These are phyloP conservation scores for Suillus sp. DNA, from an alignment of 768 basidiomycete species.

Conservation along the genomic window DNA sequence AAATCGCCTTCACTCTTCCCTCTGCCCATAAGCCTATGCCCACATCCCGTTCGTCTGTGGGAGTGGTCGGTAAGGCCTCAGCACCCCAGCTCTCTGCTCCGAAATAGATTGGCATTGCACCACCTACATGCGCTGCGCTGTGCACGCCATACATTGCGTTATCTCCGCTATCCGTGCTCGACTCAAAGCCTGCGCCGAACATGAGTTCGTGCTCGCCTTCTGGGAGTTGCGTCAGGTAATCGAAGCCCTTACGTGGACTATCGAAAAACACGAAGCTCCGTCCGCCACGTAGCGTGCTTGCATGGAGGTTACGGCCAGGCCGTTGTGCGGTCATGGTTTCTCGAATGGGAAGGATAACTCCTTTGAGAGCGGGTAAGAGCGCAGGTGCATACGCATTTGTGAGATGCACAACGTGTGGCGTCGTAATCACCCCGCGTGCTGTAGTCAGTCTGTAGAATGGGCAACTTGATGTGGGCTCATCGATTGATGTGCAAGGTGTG, in stretches of 20 bases:
- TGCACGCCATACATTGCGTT: constrained; percentile 36
- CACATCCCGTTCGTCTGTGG: constrained; percentile 15
- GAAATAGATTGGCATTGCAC: constrained; percentile 59
- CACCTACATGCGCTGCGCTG: constrained; percentile 46
- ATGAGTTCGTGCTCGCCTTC: constrained; percentile 52
- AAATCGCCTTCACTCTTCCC: constrained; percentile 54
- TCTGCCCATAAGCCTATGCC: constrained; percentile 36
- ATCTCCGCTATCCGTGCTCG: constrained; percentile 13
- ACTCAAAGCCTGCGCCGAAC: constrained; percentile 63
- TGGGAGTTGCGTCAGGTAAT: constrained; percentile 70
- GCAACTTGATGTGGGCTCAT: constrained; percentile 22
- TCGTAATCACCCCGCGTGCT: constrained; percentile 40
- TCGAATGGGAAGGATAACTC: constrained; percentile 38
- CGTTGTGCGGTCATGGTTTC: constrained; percentile 68
- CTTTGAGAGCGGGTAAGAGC: constrained; percentile 45
- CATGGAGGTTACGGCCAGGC: constrained; percentile 42
- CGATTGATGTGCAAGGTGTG: constrained; percentile 43
- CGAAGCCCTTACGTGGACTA: constrained; percentile 45
- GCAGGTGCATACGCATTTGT: constrained; percentile 56
- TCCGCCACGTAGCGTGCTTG: constrained; percentile 24
- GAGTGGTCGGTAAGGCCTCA: constrained; percentile 31
- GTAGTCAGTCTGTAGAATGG: constrained; percentile 45
- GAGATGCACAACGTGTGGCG: constrained; percentile 51
- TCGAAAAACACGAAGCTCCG: constrained; percentile 65
- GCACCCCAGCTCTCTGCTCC: constrained; percentile 45